Base-by-base conservation (phyloP, 352 stramenopile species). In the Globisporangium abappressorium region DNA sequence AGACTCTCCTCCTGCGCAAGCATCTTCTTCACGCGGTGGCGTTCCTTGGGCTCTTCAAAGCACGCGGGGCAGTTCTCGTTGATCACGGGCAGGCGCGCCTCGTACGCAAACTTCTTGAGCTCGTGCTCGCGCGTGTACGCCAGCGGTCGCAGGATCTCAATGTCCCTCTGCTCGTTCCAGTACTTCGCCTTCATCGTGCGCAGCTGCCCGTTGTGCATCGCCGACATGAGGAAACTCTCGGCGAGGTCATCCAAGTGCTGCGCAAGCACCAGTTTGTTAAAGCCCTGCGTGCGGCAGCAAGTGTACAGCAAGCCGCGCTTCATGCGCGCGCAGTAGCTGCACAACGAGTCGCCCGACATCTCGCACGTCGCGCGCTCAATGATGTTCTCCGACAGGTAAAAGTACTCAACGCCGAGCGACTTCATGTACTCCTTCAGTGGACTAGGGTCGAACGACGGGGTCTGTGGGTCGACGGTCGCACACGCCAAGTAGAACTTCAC, bases 101-200 rank as follows among this genome's bases (percentile, higher is more conserved):
- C 82, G 59, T 87, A 87, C 41, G 84, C 84, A 69, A 92, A 92
- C 49, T 83, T 76, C 69, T 97, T 97, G 65, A 97, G 93, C 53
- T 97, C 79, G 62, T 89, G 86, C 81, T 99, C 97, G 24, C 97
- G 92, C 55, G 95, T 93, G 78, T 99, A 99, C 3, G 93, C 95
- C 24, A 99, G 79, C 20, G 97, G 97, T 5, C 97, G 92, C 49
- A 99, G 98, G 18, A 99, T 90, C 43, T 95, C 84, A 12, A 99
- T 75, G 73, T 99, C 95, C 22, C 90, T 93, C 65, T 79, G 72
- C 18, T 99, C 97, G 72, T 98, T 99, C 81, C 91, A 84, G 80
- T 99, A 99, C 73, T 98, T 97, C 49, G 97, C 97, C 77, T 99
- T 99, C 97, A 99, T 99, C 24, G 97, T 99, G 54, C 97, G 87